Evolutionary conservation across 2,329 filamentous ascomycete species (phyloP).

Genomic region (Chaetomium strumarium): DNA sequence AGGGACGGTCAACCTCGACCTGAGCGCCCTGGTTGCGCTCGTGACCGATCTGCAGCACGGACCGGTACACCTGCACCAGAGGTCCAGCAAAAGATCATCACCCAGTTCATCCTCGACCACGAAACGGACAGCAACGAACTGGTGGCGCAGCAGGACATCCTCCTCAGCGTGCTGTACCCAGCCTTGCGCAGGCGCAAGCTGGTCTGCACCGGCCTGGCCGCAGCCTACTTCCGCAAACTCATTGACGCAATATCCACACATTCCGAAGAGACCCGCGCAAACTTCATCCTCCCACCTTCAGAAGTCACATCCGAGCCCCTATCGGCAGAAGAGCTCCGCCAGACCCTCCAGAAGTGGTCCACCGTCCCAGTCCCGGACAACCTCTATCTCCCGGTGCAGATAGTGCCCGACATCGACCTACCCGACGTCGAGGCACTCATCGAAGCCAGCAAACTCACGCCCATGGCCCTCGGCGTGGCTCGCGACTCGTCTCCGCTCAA

Average conservation of each 20-base stretch:
- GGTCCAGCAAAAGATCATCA: slow-evolving; percentile 53
- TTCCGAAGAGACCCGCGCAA: slow-evolving; percentile 51
- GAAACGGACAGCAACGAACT: slow-evolving; percentile 52
- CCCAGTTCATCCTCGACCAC: slow-evolving; percentile 45
- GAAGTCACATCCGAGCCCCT: background rate
- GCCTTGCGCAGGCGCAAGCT: slow-evolving; percentile 51
- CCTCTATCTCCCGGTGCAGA: slow-evolving; percentile 50
- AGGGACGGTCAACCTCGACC: slow-evolving; percentile 53
- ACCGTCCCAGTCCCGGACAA: slow-evolving; percentile 33
- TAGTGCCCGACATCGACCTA: slow-evolving; percentile 42
- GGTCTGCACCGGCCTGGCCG: slow-evolving; percentile 61
- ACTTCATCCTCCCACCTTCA: slow-evolving; percentile 44
- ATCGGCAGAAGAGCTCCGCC: slow-evolving; percentile 18
- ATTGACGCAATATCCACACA: slow-evolving; percentile 57
- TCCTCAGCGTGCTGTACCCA: slow-evolving; percentile 53
- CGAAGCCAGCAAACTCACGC: slow-evolving; percentile 40
- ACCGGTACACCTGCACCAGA: slow-evolving; percentile 30
- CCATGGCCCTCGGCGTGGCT: slow-evolving; percentile 36
- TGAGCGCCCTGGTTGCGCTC: slow-evolving; percentile 65
- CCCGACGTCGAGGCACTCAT: slow-evolving; percentile 36
- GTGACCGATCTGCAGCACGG: slow-evolving; percentile 67
- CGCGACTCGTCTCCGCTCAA: slow-evolving; percentile 42
- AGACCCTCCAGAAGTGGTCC: slow-evolving; percentile 33
- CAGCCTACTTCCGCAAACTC: slow-evolving; percentile 60
- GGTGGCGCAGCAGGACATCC: slow-evolving; percentile 34